Conservation (phyloP, 805 yeast species). For the Ogataea allantospora region DNA sequence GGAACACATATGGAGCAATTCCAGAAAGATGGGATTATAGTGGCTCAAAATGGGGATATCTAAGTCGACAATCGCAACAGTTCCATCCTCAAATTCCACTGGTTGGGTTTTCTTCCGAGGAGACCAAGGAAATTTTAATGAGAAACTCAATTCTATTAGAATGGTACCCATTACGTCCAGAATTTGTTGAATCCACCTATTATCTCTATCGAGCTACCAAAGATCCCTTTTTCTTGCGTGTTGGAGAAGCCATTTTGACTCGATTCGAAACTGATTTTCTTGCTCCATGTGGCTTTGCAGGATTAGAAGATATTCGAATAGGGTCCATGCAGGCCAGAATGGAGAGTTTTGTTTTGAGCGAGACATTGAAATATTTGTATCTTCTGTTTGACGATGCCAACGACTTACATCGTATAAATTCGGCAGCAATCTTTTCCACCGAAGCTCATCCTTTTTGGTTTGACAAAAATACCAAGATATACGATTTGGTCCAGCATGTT, state of each 20-base stretch:
- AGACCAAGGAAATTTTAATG: conserved; percentile 26
- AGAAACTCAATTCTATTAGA: conserved; percentile 54
- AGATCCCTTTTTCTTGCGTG: conserved; percentile 78
- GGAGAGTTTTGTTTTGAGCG: conserved; percentile 90
- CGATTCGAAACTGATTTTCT: conserved; percentile 52
- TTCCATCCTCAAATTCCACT: conserved; percentile 23
- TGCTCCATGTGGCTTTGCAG: conserved; percentile 78
- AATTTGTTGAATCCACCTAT: conserved; percentile 85
- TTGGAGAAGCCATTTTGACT: conserved; percentile 64
- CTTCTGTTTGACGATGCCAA: conserved; percentile 66
- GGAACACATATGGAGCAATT: conserved; percentile 76
- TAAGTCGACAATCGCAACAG: conserved; percentile 11
- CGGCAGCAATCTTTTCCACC: conserved; percentile 61
- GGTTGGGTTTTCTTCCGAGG: conserved; percentile 20
- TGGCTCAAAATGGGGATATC: conserved; percentile 22
- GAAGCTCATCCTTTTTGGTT: conserved; percentile 93
- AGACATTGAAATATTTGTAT: conserved; percentile 57
- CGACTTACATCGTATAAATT: conserved; percentile 39
- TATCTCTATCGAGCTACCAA: conserved; percentile 77
- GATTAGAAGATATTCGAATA: conserved; percentile 63
- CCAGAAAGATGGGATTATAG: conserved; percentile 83
- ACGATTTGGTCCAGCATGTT: conserved; percentile 27
- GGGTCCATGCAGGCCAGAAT: conserved; percentile 71
- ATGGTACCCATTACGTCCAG: conserved; percentile 94
- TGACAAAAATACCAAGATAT: conserved; percentile 33